These are phyloP conservation scores for Cytospora leucostoma DNA, from an alignment of 2,329 filamentous ascomycete species.

Conservation along the genomic window DNA sequence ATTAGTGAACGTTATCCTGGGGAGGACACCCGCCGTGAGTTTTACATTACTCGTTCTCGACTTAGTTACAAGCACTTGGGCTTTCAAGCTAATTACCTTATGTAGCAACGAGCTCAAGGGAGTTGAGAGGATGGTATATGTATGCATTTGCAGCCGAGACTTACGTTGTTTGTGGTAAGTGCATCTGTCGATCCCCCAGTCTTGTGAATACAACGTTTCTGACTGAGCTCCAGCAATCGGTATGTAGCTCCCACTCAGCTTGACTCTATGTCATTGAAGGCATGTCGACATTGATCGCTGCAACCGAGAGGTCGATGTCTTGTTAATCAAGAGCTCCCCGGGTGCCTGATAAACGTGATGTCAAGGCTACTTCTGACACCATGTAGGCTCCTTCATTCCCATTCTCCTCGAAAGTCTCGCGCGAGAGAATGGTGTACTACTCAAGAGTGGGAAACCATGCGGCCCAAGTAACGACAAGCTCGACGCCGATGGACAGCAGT, in stretches of 20 bases:
- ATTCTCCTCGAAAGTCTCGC: conserved; percentile 93
- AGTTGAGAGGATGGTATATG: conserved; percentile 92
- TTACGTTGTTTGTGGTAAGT: conserved; percentile 88
- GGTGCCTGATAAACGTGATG: background rate
- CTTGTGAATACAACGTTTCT: conserved; percentile 4
- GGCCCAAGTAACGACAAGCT: conserved; percentile 59
- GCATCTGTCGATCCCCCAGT: background rate
- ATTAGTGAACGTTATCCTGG: conserved; percentile 62
- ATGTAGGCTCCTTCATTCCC: conserved; percentile 84
- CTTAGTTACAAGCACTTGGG: background rate
- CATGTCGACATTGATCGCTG: background rate
- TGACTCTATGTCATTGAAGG: background rate
- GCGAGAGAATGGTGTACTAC: conserved; percentile 84
- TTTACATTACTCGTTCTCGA: background rate
- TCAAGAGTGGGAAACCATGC: conserved; percentile 77
- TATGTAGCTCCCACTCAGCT: conserved; percentile 28
- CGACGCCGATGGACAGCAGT: conserved; percentile 60
- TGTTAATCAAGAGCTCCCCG: too few species aligned
- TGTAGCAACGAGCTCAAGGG: conserved; percentile 72
- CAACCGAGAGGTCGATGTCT: background rate
- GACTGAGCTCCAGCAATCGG: conserved; percentile 33
- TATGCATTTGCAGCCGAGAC: conserved; percentile 97
- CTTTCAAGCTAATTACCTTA: background rate
- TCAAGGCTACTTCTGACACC: conserved; percentile 23
- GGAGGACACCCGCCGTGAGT: conserved; percentile 72